phyloP scores from a whole-genome alignment of 108 stramenopile genomes.

The Bacterosira constricta region DNA sequence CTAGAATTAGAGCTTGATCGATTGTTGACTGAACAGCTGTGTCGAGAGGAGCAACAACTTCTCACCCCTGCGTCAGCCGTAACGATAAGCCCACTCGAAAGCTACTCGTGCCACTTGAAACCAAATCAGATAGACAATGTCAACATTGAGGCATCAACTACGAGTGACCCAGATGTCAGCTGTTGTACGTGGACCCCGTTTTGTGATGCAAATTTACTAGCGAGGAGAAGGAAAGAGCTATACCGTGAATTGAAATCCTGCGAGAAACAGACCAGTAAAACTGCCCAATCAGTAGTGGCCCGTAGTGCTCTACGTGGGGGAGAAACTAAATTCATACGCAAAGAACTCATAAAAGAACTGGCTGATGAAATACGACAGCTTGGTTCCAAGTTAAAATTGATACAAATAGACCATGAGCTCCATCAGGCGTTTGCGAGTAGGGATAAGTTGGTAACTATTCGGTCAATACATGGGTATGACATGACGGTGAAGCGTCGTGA shows the following conservation, averaged over 20 bases:
- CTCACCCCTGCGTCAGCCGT: background rate
- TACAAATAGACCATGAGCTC: slow-evolving; percentile 24
- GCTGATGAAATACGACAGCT: slow-evolving; percentile 15
- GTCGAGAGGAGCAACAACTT: background rate
- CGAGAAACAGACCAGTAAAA: background rate
- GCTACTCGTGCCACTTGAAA: background rate
- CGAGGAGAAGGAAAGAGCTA: slow-evolving; percentile 17
- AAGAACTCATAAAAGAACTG: slow-evolving; percentile 23
- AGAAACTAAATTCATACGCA: slow-evolving; percentile 5
- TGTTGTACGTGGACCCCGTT: slow-evolving; percentile 22
- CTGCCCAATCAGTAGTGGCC: slow-evolving; percentile 6
- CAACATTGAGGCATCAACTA: background rate
- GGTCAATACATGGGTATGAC: slow-evolving; percentile 39
- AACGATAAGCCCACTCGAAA: background rate
- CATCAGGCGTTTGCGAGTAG: slow-evolving; percentile 15
- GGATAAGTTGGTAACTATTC: slow-evolving; percentile 23
- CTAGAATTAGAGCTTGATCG: slow-evolving; percentile 28
- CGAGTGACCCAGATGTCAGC: slow-evolving; percentile 9
- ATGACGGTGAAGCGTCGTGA: slow-evolving; percentile 11
- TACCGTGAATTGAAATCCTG: slow-evolving; percentile 10
- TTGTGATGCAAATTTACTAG: slow-evolving; percentile 15
- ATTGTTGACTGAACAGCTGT: slow-evolving; percentile 15
- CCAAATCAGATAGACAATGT: background rate
- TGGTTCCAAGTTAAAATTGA: background rate
- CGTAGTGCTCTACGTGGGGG: slow-evolving; percentile 19